Evolutionary conservation across 495 filamentous ascomycete species (phyloP), one percentile per base, ranked within the genome.

Genomic region (Penicillium fimorum): DNA sequence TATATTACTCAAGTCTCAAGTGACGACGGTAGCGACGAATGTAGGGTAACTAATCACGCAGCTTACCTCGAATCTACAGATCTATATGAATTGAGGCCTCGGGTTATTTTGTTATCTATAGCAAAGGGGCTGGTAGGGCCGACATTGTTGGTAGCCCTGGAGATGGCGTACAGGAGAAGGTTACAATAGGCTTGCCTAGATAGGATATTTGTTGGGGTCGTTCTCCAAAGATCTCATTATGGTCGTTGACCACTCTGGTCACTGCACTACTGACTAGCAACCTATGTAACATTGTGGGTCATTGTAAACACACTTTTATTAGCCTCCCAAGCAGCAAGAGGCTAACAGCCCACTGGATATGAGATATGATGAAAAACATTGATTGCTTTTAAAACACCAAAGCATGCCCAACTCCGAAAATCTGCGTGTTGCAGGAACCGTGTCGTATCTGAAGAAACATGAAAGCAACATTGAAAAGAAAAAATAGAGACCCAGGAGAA

Each of bases 331-430:
- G 41, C 13, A 51, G 15, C 30, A 46, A 46, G 51, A 46, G 33
- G 32, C 42, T 44, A 47, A 54, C 20, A 57, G 54, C 54, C 46
- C 55, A 51, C 51, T 43, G 56, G 54, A 62, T 57, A 58, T 60
- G 56, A 58, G 50, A 58, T 47, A 57, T 57, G 59, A 62, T 63
- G 56, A 58, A 62, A 63, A 63, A 68, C 60, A 66, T 68, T 63
- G 65, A 65, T 63, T 53, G 65, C 65, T 65, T 68, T 68, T 68
- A 65, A 57, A 63, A 65, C 62, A 61, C 62, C 62, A 63, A 52
- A 55, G 65, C 62, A 65, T 65, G 55, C 65, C 65, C 65, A 68
- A 68, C 65, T 68, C 65, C 65, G 32, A 54, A 54, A 54, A 54
- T 47, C 52, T 54, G 52, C 52, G 7, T 46, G 20, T 13, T 47